Evolutionary conservation across 2,329 filamentous ascomycete genomes (phyloP).

Genomic region (Pleochaeta shiraiana): DNA sequence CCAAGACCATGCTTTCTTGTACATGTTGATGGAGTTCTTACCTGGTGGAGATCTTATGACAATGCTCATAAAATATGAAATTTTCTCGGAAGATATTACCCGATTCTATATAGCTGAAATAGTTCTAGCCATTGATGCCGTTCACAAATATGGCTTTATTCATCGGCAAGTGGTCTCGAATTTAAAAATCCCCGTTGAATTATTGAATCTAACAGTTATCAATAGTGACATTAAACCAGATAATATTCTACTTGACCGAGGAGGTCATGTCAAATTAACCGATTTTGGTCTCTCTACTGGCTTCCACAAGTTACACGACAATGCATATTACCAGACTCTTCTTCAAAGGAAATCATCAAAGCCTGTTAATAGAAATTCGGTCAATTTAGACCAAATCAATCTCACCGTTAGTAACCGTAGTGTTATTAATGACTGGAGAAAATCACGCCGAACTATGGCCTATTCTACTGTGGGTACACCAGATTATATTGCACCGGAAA

Average conservation of each 20-base stretch:
- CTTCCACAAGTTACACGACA: conserved; percentile 95
- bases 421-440: conserved; percentile 97
- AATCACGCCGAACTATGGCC: conserved; percentile 83
- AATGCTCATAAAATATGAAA: conserved; percentile 99
- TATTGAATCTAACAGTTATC: conserved; percentile 6
- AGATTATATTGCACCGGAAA: conserved; percentile 96
- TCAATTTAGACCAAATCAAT: conserved; percentile 95
- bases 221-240: conserved; percentile 93
- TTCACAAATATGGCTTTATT: conserved; percentile 95
- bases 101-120: conserved; percentile 99
- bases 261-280: conserved; percentile 93
- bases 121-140: conserved; percentile 92
- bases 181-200: background rate
- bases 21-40: conserved; percentile 99
- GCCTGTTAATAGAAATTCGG: conserved; percentile 69
- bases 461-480: conserved; percentile 97
- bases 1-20: conserved; percentile 88
- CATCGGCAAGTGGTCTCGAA: conserved; percentile 55
- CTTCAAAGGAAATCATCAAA: conserved; percentile 55
- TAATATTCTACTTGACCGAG: conserved; percentile 88
- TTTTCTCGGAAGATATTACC: conserved; percentile 97
- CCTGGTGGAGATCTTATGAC: conserved; percentile 98
- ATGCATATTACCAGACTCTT: conserved; percentile 94
- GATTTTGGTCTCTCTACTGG: conserved; percentile 96
- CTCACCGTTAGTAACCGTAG: conserved; percentile 93